Base-by-base conservation (phyloP, 1,284 basidiomycete species). In the Apiotrichum porosum region DNA sequence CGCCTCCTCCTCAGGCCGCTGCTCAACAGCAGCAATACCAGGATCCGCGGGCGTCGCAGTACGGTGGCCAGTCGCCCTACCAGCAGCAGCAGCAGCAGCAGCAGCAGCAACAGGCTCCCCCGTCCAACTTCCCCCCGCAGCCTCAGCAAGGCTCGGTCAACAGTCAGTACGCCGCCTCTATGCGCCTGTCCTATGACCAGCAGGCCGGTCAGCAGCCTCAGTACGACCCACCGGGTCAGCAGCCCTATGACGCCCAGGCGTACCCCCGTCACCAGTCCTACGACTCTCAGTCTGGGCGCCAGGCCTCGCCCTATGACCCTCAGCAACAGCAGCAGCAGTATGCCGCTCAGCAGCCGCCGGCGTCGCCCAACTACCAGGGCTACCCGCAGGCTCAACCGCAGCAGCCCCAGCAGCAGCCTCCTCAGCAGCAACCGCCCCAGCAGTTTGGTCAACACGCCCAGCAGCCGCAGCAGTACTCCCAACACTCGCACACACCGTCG, bases 161-260 rank as follows among this genome's bases (percentile, higher is more conserved):
- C 26, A 28, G 26, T 12, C 26, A 28, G 26, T 28, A 28, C 26
- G 6, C 26, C 8, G 26, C 26, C 8, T 6, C 26, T 12, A 28
- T 6, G 8, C 26, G 26, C 12, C 26, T 28, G 6, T 28, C 26
- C 8, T 28, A 28, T 12, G 26, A 57, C 39, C 43, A 62, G 44
- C 54, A 58, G 39, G 53, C 64, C 24, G 60, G 59, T 15, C 53
- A 49, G 26, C 61, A 51, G 38, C 54, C 53, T 31, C 61, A 61
- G 9, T 60, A 54, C 46, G 60, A 57, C 37, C 57, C 62, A 35
- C 37, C 37, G 37, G 18, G 18, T 14, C 21, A 23, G 21, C 36
- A 18, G 9, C 15, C 38, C 3, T 18, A 40, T 17, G 15, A 40
- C 15, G n/a, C 28, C 6, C 38, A 37, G 40, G 30, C n/a, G 4